Percentiles rank a stretch among this genome's conserved stretches.
Evolutionary conservation across 1,139 yeast species (phyloP).

Genomic region (Pneumocystis oryctolagi): DNA sequence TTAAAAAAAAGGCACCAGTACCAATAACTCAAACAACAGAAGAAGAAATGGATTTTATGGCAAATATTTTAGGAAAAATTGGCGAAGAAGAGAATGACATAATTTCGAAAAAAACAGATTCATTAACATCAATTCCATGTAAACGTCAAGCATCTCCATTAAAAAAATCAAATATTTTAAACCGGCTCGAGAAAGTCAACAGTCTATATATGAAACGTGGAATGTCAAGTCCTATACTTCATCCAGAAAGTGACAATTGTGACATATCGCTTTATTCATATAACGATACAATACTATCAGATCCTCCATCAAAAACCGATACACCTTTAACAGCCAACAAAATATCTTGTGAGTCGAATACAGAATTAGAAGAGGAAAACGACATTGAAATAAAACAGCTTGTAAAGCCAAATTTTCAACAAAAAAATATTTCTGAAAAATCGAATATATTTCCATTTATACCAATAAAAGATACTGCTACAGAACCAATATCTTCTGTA

Average conservation of each 20-base stretch:
- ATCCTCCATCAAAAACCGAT: background rate
- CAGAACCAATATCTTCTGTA: slow-evolving; percentile 12
- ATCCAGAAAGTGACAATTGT: background rate
- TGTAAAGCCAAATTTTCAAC: slow-evolving; percentile 1
- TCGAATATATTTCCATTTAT: background rate
- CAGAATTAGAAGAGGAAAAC: slow-evolving; percentile 16
- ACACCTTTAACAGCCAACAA: slow-evolving; percentile 7
- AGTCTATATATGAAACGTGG: slow-evolving; percentile 2
- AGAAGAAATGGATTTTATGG: slow-evolving; percentile 23
- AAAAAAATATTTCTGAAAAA: slow-evolving; percentile 4
- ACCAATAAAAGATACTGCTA: background rate
- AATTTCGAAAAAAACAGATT: background rate
- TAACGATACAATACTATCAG: background rate
- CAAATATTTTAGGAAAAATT: slow-evolving; percentile 19
- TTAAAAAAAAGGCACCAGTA: slow-evolving; percentile 10
- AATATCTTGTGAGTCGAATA: background rate
- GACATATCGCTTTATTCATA: background rate
- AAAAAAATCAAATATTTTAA: background rate
- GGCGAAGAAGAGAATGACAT: slow-evolving; percentile 6
- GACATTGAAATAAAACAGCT: slow-evolving; percentile 17
- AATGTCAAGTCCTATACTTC: background rate
- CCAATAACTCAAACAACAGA: slow-evolving; percentile 7
- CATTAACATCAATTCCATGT: background rate
- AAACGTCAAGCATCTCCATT: slow-evolving; percentile 3
- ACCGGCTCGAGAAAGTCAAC: background rate